Conservation (phyloP, 2,329 filamentous ascomycete species). For the Didymosphaeria variabile region DNA sequence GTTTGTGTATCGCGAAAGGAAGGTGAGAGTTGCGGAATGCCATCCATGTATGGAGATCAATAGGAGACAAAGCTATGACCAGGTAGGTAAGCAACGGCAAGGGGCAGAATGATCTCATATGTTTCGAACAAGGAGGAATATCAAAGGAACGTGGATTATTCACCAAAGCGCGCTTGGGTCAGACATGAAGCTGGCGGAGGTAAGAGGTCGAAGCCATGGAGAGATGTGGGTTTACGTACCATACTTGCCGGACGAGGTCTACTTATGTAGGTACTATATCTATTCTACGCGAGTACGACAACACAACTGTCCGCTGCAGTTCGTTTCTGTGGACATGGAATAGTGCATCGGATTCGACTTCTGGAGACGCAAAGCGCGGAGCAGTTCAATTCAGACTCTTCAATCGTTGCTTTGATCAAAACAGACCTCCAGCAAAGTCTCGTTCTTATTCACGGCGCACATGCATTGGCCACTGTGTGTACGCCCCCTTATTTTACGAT, state of each 20-base stretch:
- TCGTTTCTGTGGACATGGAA: neutral
- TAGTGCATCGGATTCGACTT: neutral
- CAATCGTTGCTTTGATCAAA: neutral
- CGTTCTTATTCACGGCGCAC: no score
- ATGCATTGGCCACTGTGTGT: no score
- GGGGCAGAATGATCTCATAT: neutral
- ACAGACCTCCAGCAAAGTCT: no score
- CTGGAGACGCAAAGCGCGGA: neutral
- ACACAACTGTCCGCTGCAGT: neutral
- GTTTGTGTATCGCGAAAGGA: slow-evolving; percentile 2
- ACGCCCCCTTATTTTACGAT: no score
- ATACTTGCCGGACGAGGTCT: neutral
- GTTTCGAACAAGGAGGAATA: neutral
- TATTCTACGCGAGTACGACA: neutral
- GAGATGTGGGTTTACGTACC: neutral
- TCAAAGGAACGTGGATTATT: neutral
- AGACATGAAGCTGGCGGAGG: neutral
- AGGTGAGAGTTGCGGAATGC: neutral
- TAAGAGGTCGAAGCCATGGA: neutral
- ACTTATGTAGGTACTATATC: neutral
- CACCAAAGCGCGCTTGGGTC: no score
- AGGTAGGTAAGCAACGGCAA: neutral
- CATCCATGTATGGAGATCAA: neutral
- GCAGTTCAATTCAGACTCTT: neutral
- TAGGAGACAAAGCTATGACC: neutral